Conservation (phyloP, 2,329 filamentous ascomycete species). For the Pyricularia pennisetigena region DNA sequence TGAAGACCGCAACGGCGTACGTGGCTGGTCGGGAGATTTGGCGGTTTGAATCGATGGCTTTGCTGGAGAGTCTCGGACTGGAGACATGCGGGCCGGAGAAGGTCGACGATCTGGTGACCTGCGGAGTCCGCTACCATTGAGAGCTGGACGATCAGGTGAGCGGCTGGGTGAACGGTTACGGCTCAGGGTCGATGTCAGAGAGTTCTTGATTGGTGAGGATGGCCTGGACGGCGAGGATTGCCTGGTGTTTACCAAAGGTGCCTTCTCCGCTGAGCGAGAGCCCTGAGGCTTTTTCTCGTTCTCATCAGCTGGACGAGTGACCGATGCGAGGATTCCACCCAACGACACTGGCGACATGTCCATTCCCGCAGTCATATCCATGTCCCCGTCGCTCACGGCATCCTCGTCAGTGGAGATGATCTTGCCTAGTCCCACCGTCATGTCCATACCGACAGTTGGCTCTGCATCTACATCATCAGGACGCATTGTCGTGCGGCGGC, state of each 20-base stretch:
- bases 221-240: slow-evolving; percentile 24
- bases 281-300: not conserved
- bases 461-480: slow-evolving; percentile 12
- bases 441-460: slow-evolving; percentile 53
- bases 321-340: not conserved
- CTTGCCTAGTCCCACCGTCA: slow-evolving; percentile 53
- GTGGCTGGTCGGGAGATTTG: slow-evolving; percentile 4
- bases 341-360: not conserved
- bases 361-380: slow-evolving; percentile 1
- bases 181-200: slow-evolving; percentile 18
- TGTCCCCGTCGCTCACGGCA: not conserved
- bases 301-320: not conserved
- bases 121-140: slow-evolving; percentile 37
- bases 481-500: slow-evolving; percentile 13
- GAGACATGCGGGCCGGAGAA: not conserved
- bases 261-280: not conserved
- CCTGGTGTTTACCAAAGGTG: slow-evolving; percentile 6
- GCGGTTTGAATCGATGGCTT: not conserved
- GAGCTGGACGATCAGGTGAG: slow-evolving; percentile 46
- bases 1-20: slow-evolving; percentile 9
- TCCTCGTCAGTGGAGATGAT: slow-evolving; percentile 32
- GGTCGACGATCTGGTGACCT: slow-evolving; percentile 32
- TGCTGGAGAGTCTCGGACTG: not conserved
- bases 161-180: slow-evolving; percentile 20
- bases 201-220: slow-evolving; percentile 38